Evolutionary conservation across 257 asterid genomes (phyloP).

Genomic region (Nyctanthes arbortristis): DNA sequence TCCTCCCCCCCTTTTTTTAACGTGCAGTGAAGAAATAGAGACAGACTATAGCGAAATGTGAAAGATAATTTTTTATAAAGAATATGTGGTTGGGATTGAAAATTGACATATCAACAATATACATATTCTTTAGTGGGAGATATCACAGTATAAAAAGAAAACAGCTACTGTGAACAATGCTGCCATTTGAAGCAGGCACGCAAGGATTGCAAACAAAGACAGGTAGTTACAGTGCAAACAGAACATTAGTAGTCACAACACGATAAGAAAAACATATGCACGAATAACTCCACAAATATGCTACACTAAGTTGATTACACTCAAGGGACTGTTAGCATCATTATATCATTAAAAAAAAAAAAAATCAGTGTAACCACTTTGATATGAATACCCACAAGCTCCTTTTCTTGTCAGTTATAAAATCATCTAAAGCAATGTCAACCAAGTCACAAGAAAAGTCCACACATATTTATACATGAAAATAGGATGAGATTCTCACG

Average conservation of each 20-base stretch:
- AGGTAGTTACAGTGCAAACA: too few species aligned
- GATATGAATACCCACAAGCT: neutral
- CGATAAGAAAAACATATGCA: neutral
- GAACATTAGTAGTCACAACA: neutral
- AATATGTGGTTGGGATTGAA: too few species aligned
- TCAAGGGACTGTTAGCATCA: neutral
- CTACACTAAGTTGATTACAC: neutral
- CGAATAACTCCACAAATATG: neutral
- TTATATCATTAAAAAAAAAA: neutral
- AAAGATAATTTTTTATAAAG: too few species aligned
- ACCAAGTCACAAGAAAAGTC: too few species aligned
- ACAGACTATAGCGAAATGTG: too few species aligned
- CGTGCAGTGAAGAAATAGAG: too few species aligned
- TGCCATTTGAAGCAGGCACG: neutral
- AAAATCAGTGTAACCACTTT: neutral
- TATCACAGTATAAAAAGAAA: neutral
- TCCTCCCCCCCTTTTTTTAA: too few species aligned
- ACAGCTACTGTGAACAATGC: neutral
- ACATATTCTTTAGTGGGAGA: neutral
- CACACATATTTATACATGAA: too few species aligned
- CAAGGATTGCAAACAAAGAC: neutral
- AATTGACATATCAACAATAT: neutral
- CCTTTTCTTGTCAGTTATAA: neutral
- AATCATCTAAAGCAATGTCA: neutral
- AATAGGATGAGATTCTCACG: conserved; percentile 18